Evolutionary conservation across 2,329 filamentous ascomycete species (phyloP).

Genomic region (Hortaea sp.): DNA sequence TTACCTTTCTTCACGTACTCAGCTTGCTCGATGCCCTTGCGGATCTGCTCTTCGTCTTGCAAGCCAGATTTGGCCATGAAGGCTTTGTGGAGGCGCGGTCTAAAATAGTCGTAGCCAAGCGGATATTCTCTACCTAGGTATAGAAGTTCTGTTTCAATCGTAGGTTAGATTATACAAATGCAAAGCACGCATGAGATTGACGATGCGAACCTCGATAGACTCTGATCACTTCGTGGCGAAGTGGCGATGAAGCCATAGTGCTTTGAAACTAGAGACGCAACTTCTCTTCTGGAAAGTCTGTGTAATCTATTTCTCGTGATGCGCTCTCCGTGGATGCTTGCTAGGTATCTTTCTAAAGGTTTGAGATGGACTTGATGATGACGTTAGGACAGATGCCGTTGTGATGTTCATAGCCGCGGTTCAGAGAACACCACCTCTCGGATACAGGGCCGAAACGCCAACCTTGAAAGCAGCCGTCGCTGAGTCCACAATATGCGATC

Average conservation of each 20-base stretch:
- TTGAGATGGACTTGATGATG: too few relatives aligned
- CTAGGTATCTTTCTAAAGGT: too few relatives aligned
- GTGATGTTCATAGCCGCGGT: too few relatives aligned
- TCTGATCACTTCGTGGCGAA: constrained; percentile 69
- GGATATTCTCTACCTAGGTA: constrained; percentile 81
- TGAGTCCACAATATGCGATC: too few relatives aligned
- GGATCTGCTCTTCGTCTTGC: constrained; percentile 64
- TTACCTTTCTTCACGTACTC: constrained; percentile 89
- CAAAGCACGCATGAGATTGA: not conserved
- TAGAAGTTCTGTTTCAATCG: constrained; percentile 57
- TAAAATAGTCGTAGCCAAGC: constrained; percentile 72
- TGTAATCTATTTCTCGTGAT: too few relatives aligned
- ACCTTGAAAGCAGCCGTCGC: too few relatives aligned
- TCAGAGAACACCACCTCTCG: too few relatives aligned
- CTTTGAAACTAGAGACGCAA: too few relatives aligned
- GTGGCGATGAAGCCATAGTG: constrained; percentile 27
- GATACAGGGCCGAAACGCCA: too few relatives aligned
- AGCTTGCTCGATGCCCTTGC: constrained; percentile 62
- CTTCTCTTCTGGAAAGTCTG: too few relatives aligned
- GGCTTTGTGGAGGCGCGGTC: constrained; percentile 69
- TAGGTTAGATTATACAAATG: not conserved
- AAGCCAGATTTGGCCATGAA: constrained; percentile 68
- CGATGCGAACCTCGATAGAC: constrained; percentile 69
- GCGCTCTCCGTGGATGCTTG: too few relatives aligned
- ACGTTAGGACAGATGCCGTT: too few relatives aligned